Conservation (phyloP, 2,329 filamentous ascomycete genomes). For the Truncatella angustata region DNA sequence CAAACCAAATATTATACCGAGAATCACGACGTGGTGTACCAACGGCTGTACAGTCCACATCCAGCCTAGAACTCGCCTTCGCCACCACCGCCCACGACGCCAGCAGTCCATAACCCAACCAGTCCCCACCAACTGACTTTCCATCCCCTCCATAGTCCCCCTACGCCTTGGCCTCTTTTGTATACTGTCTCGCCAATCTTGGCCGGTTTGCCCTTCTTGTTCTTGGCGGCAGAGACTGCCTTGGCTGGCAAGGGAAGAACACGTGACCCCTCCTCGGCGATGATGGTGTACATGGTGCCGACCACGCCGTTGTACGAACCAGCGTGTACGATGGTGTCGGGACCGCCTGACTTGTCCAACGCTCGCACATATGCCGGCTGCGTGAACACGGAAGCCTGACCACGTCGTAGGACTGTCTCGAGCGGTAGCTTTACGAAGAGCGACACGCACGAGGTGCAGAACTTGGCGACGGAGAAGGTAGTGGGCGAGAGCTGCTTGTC, state of each 20-base stretch:
- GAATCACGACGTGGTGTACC: not conserved
- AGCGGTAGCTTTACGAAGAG: constrained; percentile 85
- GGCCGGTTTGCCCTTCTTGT: constrained; percentile 29
- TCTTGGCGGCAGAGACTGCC: constrained; percentile 13
- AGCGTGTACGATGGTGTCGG: constrained; percentile 76
- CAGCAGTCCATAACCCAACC: constrained; percentile 71
- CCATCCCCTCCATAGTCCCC: constrained; percentile 72
- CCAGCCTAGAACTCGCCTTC: constrained; percentile 54
- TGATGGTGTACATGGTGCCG: constrained; percentile 88
- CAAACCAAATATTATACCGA: constrained; percentile 6
- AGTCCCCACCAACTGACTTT: constrained; percentile 77
- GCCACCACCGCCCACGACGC: constrained; percentile 59
- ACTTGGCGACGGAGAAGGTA: constrained; percentile 78
- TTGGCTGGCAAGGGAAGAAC: constrained; percentile 38
- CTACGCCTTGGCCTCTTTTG: constrained; percentile 63
- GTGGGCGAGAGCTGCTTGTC: constrained; percentile 79
- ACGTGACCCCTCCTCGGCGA: constrained; percentile 74
- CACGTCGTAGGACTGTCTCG: constrained; percentile 86
- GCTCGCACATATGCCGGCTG: constrained; percentile 51
- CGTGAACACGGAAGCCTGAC: constrained; percentile 73
- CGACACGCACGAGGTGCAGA: constrained; percentile 75
- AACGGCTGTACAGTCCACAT: not conserved
- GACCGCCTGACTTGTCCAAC: constrained; percentile 39
- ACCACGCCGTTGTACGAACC: constrained; percentile 82
- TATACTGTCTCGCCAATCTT: constrained; percentile 42